These are phyloP conservation scores for Asterochloris sp. DNA, from an alignment of 139 green algal species.

Conservation along the genomic window DNA sequence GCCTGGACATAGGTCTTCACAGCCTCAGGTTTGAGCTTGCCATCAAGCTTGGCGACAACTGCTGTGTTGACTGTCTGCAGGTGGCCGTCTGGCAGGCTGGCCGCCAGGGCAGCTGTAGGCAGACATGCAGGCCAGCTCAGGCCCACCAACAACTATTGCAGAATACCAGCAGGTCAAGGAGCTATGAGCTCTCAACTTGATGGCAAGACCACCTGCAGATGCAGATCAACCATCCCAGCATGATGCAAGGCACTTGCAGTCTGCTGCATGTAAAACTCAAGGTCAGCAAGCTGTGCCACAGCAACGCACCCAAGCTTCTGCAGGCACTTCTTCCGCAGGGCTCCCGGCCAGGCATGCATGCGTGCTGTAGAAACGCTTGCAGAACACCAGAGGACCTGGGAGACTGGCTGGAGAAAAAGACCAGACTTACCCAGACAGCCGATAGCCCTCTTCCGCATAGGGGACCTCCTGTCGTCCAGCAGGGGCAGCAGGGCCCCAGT, in stretches of 20 bases:
- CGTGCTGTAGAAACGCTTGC: no score
- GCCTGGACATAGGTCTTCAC: constrained; percentile 71
- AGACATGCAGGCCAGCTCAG: not conserved
- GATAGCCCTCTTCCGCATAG: constrained; percentile 68
- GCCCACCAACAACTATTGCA: not conserved
- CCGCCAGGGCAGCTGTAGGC: constrained; percentile 56
- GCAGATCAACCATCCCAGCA: not conserved
- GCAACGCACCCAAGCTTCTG: no score
- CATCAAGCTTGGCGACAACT: constrained; percentile 54
- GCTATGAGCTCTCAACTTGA: no score
- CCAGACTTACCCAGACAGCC: constrained; percentile 29
- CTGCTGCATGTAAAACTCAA: no score
- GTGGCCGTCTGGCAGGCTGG: constrained; percentile 52
- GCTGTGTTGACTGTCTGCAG: constrained; percentile 41
- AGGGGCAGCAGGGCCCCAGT: constrained; percentile 54
- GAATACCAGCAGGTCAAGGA: no score
- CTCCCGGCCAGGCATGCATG: no score
- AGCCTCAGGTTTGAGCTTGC: constrained; percentile 52
- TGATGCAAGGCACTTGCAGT: not conserved
- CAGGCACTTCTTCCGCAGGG: no score
- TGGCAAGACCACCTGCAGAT: not conserved
- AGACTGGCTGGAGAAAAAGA: not conserved
- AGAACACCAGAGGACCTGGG: no score
- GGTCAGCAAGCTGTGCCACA: no score
- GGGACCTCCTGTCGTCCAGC: constrained; percentile 56